These are phyloP conservation scores for Rhizopogon vinicolor DNA, from an alignment of 768 basidiomycete genomes.

Conservation along the genomic window DNA sequence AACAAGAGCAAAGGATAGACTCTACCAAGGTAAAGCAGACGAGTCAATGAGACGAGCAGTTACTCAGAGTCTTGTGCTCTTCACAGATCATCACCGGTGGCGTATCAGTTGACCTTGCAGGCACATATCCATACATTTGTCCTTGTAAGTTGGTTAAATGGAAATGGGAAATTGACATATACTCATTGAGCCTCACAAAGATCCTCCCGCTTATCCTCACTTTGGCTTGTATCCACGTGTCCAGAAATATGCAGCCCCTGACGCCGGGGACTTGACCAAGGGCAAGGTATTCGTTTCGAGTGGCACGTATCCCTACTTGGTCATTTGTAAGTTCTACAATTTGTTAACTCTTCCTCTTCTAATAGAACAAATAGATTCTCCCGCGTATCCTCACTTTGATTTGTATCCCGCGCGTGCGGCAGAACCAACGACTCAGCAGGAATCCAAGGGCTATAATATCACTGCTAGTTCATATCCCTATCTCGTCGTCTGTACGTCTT, in stretches of 20 bases:
- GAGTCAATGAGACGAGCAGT: not conserved
- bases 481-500: constrained; percentile 3
- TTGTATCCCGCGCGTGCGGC: constrained; percentile 1
- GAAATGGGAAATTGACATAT: not conserved
- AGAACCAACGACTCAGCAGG: not conserved
- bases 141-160: constrained; percentile 4
- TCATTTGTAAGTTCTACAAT: constrained; percentile 8
- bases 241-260: not conserved
- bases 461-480: not conserved
- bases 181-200: constrained; percentile 4
- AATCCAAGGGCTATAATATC: not conserved
- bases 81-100: not conserved
- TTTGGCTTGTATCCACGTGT: constrained; percentile 28
- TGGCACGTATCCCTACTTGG: constrained; percentile 10
- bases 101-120: not conserved
- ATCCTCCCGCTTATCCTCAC: constrained; percentile 22
- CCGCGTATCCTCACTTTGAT: constrained; percentile 15
- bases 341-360: not conserved
- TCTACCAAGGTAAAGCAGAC: not conserved
- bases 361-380: constrained; percentile 7
- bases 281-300: not conserved
- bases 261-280: not conserved
- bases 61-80: not conserved
- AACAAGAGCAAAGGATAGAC: not conserved
- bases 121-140: not conserved